A percentile compares a stretch with the other conserved stretches of the same genome.
These are phyloP conservation scores for Hypericum perforatum DNA, from an alignment of 345 rosid genomes.

Conservation along the genomic window DNA sequence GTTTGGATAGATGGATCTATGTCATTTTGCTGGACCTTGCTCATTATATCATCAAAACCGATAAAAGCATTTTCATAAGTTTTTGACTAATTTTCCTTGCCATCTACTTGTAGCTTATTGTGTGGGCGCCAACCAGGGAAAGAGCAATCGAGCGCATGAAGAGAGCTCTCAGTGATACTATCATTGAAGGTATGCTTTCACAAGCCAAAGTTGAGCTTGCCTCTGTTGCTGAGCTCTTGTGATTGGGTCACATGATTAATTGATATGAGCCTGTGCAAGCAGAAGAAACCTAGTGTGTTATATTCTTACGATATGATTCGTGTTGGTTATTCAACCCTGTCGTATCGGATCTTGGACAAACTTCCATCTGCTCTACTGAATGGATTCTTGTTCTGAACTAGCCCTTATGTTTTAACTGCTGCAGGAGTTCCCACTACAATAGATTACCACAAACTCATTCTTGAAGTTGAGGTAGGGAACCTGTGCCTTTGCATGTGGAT, in stretches of 20 bases:
- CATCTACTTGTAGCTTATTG: slow-evolving; percentile 58
- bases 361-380: too few species aligned
- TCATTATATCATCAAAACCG: too few species aligned
- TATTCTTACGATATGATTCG: too few species aligned
- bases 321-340: too few species aligned
- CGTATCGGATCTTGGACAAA: too few species aligned
- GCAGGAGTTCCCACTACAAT: slow-evolving; percentile 96
- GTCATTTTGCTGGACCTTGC: too few species aligned
- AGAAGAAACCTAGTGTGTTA: too few species aligned
- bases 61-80: too few species aligned
- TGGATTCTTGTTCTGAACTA: too few species aligned
- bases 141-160: slow-evolving; percentile 97
- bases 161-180: slow-evolving; percentile 90
- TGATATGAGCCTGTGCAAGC: too few species aligned
- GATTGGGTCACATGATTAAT: too few species aligned
- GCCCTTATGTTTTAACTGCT: slow-evolving; percentile 7
- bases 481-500: slow-evolving; percentile 1
- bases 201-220: not conserved
- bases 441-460: slow-evolving; percentile 92
- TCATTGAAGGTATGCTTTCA: slow-evolving; percentile 52
- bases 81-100: not conserved
- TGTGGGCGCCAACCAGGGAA: slow-evolving; percentile 98
- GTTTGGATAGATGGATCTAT: too few species aligned
- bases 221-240: not conserved
- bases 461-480: slow-evolving; percentile 70